Conservation (phyloP, 208 protist species). For the Wallacemonas sp. region DNA sequence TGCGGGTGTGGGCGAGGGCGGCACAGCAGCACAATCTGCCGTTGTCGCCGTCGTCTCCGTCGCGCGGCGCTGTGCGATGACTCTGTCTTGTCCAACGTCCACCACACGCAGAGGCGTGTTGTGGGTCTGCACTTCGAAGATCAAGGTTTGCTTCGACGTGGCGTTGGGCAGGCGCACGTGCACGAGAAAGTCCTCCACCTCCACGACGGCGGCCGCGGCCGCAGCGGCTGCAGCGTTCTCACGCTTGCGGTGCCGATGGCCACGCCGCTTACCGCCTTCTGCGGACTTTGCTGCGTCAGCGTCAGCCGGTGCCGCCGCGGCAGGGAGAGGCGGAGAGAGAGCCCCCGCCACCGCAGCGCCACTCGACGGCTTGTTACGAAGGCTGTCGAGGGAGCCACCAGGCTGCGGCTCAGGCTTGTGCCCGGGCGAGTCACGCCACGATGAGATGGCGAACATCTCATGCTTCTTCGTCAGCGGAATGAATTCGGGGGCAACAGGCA, state of each 20-base stretch:
- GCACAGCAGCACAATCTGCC: too few relatives aligned
- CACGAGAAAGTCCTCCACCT: constrained; percentile 74
- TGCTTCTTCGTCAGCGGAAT: constrained; percentile 76
- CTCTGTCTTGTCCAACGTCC: constrained; percentile 48
- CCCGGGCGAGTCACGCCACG: constrained; percentile 69
- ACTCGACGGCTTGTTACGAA: not conserved
- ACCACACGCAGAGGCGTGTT: constrained; percentile 48
- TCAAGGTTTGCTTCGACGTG: constrained; percentile 37
- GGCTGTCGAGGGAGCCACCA: not conserved
- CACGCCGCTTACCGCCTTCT: not conserved
- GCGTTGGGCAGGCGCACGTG: constrained; percentile 46
- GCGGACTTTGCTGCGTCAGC: not conserved
- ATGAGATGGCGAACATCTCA: constrained; percentile 70
- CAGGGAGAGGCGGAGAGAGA: not conserved
- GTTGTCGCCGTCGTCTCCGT: too few relatives aligned
- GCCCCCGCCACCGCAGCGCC: not conserved
- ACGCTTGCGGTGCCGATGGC: constrained; percentile 5
- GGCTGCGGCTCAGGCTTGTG: constrained; percentile 16
- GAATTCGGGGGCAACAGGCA: constrained; percentile 68
- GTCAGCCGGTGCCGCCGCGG: not conserved
- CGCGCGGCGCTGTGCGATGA: constrained; percentile 29
- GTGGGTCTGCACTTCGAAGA: constrained; percentile 52
- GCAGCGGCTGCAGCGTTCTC: constrained; percentile 1
- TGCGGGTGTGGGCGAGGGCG: not conserved
- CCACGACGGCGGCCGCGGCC: constrained; percentile 20